Evolutionary conservation across 2,329 filamentous ascomycete species (phyloP), one percentile per base, ranked within the genome.

Genomic region (Diaporthe vaccinii): DNA sequence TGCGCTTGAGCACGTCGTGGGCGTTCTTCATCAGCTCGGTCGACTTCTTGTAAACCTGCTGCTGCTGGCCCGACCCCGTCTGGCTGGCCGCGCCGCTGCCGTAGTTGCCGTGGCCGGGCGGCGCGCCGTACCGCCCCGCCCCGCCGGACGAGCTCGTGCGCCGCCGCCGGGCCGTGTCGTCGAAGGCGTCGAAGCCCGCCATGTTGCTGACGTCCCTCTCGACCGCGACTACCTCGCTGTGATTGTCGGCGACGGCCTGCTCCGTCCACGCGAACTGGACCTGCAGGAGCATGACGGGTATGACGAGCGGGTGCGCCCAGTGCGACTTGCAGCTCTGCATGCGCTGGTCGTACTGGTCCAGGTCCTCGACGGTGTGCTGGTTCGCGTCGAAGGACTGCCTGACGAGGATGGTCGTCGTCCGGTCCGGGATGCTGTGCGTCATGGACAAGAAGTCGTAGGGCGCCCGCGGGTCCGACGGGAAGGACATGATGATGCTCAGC

Each of bases 361-460:
- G 81, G 36, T 86, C 84, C 68, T 87, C 84, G 31, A 85, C 80
- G 49, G 82, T 82, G 72, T 87, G 84, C 75, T 83, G 81, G 17
- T 83, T 78, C 1, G 85, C 83, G 74, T 86, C 84, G 78, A 84
- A 86, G 0, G 85, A 87, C 65, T 87, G 85, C 6, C 86, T 82
- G 51, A 87, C 82, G 9, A 87, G 78, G 28, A 86, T 83, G 1
- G 84, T 87, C 3, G 86, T 81, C 3, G 82, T 83, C 28, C 83
- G 83, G 10, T 81, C 82, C 12, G 81, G 78, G 49, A 87, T 78
- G 72, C 84, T 82, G 78, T 87, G 87, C 6, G 85, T 84, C 84
- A 87, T 85, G 57, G 85, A 87, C 14, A 87, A 80, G 76, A 87
- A 87, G 78, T 87, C 86, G 62, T 85, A 87, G 0, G 86, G 86